Evolutionary conservation across 306 rosid species (phyloP), one percentile per base, ranked within the genome.

Genomic region (Castanea sativa): DNA sequence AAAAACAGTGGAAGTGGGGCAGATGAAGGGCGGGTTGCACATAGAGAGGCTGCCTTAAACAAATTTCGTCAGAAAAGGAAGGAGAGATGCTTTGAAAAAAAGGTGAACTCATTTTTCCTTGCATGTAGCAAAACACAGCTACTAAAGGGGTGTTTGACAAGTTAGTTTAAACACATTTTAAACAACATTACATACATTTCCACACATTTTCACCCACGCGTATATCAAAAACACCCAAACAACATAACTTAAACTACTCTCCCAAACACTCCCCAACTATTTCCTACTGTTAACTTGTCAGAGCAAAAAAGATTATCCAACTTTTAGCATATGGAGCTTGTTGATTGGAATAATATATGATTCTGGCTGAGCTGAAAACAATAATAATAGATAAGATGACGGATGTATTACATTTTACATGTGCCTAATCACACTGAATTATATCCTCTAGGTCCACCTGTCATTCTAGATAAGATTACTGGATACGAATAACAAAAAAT

Each of bases 21-120:
- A 69, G 92, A 88, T 78, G 87, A 86, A 77, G 84, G 73, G 51
- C 84, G 88, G 67, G 76, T 80, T 75, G 80, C 92, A 20, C 83
- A 77, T 76, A 84, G 90, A 69, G 81, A 84, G 71, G 88, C 82
- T 56, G 88, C 90, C 55, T 71, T 84, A 10, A 64, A 49, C 23
- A 84, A 83, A 80, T 87, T 84, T 64, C 85, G 81, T 25, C 88
- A 75, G 60, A 87, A 87, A 74, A 82, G 90, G 78, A 83, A 84
- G 78, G 90, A 87, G 52, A 82, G 90, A 76, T 84, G 90, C 79
- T 87, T 82, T 16, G 88, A 87, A 82, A 87, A 84, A 69, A 84
- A 71, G 90, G 90, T 84, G 45, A 84, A 71, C 49, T 13, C 72
- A 67, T 67, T 67, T 67, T 67, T 32, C 27, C 51, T 1, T 19